Conservation (phyloP, 768 basidiomycete species). For the Suillus bovinus region DNA sequence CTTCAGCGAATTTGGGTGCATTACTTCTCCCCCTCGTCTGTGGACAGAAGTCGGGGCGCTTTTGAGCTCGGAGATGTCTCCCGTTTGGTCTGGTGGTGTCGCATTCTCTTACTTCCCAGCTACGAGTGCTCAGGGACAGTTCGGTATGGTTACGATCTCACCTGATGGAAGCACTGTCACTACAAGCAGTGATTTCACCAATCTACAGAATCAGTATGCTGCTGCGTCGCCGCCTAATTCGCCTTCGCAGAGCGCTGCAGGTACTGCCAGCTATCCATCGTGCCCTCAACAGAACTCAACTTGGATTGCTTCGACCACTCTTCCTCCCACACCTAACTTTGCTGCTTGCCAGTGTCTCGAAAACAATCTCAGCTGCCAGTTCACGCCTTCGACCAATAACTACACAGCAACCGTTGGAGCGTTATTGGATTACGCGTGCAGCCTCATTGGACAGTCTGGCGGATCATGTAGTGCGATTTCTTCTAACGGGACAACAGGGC, state of each 20-base stretch:
- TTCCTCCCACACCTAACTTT: slow-evolving; percentile 86
- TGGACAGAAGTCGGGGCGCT: slow-evolving; percentile 82
- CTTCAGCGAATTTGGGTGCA: slow-evolving; percentile 88
- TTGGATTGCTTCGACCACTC: slow-evolving; percentile 62
- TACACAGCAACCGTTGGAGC: slow-evolving; percentile 59
- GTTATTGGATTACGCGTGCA: slow-evolving; percentile 68
- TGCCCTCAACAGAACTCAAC: slow-evolving; percentile 66
- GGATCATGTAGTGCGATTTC: slow-evolving; percentile 69
- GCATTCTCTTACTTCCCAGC: slow-evolving; percentile 93
- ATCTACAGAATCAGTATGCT: slow-evolving; percentile 62
- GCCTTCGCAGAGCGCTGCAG: slow-evolving; percentile 59
- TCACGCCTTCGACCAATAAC: slow-evolving; percentile 63
- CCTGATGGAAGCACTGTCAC: slow-evolving; percentile 66
- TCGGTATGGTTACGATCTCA: slow-evolving; percentile 83
- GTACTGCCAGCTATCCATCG: slow-evolving; percentile 45
- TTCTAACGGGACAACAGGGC: slow-evolving; percentile 69
- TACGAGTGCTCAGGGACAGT: slow-evolving; percentile 65
- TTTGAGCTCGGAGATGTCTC: slow-evolving; percentile 69
- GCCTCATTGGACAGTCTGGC: slow-evolving; percentile 58
- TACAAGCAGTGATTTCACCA: slow-evolving; percentile 64
- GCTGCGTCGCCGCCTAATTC: slow-evolving; percentile 58
- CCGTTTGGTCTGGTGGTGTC: slow-evolving; percentile 86
- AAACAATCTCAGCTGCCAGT: slow-evolving; percentile 67
- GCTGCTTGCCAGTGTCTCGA: slow-evolving; percentile 78
- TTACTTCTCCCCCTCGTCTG: slow-evolving; percentile 56